Conservation (phyloP, 2,329 filamentous ascomycete genomes). For the Calonectria leucothoes region DNA sequence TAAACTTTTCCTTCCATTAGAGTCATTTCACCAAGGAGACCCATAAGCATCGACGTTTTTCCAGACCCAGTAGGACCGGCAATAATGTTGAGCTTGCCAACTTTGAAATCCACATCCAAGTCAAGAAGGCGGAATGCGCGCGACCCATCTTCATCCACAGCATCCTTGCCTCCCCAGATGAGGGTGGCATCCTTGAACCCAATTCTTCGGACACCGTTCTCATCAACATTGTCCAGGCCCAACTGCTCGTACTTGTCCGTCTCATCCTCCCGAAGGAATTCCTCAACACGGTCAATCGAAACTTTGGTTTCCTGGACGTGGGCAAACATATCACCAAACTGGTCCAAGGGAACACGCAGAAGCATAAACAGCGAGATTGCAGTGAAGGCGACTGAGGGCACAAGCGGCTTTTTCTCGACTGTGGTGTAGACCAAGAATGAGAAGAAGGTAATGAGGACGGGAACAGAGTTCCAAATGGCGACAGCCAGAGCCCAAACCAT, state of each 20-base stretch:
- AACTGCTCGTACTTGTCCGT: slow-evolving; percentile 95
- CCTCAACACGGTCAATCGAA: slow-evolving; percentile 94
- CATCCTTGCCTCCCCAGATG: slow-evolving; percentile 83
- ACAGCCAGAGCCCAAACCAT: slow-evolving; percentile 92
- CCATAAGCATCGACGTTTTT: slow-evolving; percentile 97
- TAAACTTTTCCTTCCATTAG: slow-evolving; percentile 82
- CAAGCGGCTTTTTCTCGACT: slow-evolving; percentile 87
- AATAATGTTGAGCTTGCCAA: slow-evolving; percentile 91
- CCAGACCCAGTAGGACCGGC: slow-evolving; percentile 93
- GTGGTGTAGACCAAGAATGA: slow-evolving; percentile 95
- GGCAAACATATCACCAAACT: slow-evolving; percentile 97
- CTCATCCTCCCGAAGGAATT: slow-evolving; percentile 92
- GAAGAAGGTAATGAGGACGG: slow-evolving; percentile 94
- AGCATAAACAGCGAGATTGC: slow-evolving; percentile 96
- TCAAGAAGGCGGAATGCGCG: slow-evolving; percentile 87
- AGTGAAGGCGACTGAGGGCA: slow-evolving; percentile 94
- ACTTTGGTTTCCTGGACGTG: slow-evolving; percentile 98
- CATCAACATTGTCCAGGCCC: slow-evolving; percentile 74
- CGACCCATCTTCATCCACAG: slow-evolving; percentile 72
- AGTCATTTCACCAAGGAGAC: slow-evolving; percentile 95
- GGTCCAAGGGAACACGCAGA: slow-evolving; percentile 91
- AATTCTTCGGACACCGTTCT: slow-evolving; percentile 78
- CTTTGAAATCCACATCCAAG: slow-evolving; percentile 82
- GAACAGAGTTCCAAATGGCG: slow-evolving; percentile 96
- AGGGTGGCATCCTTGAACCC: slow-evolving; percentile 88